Conservation (phyloP, 1,139 yeast genomes). For the Wickerhamomyces sp. region DNA sequence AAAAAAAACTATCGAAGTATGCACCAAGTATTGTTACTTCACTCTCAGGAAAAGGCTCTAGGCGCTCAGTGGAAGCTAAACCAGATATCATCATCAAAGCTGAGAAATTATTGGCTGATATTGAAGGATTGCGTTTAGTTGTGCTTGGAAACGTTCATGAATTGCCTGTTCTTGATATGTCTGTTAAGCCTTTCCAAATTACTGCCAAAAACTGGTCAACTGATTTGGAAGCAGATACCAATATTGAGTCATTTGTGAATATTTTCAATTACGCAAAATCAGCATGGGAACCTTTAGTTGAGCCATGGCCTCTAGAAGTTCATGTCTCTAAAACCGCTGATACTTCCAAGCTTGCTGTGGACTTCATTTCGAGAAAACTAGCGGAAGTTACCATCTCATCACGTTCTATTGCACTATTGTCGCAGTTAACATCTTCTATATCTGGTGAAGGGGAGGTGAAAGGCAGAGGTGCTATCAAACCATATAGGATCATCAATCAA, state of each 20-base stretch:
- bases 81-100: constrained; percentile 51
- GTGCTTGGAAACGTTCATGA: constrained; percentile 93
- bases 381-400: constrained; percentile 84
- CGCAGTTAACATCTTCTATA: constrained; percentile 60
- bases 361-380: constrained; percentile 65
- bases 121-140: constrained; percentile 83
- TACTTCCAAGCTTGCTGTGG: constrained; percentile 38
- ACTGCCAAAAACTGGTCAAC: constrained; percentile 88
- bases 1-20: constrained; percentile 51
- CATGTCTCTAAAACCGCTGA: constrained; percentile 52
- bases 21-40: constrained; percentile 59
- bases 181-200: constrained; percentile 67
- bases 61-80: constrained; percentile 16
- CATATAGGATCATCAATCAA: constrained; percentile 76
- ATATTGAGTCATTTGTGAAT: constrained; percentile 67
- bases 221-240: constrained; percentile 68
- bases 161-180: constrained; percentile 83
- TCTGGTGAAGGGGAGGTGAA: constrained; percentile 49
- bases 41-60: constrained; percentile 31
- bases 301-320: constrained; percentile 79
- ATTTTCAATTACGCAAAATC: constrained; percentile 89
- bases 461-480: constrained; percentile 77
- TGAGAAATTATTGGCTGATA: constrained; percentile 64
- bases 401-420: constrained; percentile 71
- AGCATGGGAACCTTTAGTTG: constrained; percentile 94